A percentile compares a stretch with the other conserved stretches of the same genome.
These are phyloP conservation scores for Dovyalis caffra DNA, from an alignment of 345 rosid genomes.

Conservation along the genomic window DNA sequence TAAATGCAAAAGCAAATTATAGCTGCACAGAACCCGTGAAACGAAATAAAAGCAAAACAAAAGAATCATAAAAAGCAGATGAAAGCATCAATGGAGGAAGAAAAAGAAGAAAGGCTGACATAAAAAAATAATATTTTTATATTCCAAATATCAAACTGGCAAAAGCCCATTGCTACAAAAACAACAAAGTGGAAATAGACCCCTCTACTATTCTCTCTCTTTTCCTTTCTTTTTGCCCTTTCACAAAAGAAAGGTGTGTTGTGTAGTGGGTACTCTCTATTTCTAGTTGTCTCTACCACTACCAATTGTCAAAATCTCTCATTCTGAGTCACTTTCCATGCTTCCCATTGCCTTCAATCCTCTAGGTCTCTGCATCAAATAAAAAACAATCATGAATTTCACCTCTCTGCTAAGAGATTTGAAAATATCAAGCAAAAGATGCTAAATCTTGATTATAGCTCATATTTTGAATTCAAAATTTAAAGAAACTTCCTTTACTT, in stretches of 20 bases:
- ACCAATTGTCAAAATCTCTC: conserved; percentile 9
- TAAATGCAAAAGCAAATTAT: not conserved
- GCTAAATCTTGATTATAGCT: not conserved
- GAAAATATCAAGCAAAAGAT: not conserved
- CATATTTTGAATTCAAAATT: not conserved
- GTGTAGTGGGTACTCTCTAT: not conserved
- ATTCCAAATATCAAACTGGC: not conserved
- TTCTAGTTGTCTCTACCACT: conserved; percentile 3
- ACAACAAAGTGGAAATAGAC: not conserved
- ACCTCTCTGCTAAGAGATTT: no score
- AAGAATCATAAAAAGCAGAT: not conserved
- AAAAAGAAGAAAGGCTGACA: not conserved
- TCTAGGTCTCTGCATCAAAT: conserved; percentile 62
- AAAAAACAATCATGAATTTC: conserved; percentile 1
- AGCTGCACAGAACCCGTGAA: not conserved
- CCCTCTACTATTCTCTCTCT: not conserved
- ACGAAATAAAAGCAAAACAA: not conserved
- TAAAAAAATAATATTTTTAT: not conserved
- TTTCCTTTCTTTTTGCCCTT: not conserved
- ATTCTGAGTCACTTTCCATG: conserved; percentile 63
- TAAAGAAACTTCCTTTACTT: not conserved
- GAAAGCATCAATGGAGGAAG: not conserved
- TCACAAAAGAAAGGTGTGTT: not conserved
- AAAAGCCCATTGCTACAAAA: not conserved
- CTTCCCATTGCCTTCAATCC: conserved; percentile 76